Percentiles rank a stretch among this genome's conserved stretches.
Conservation (phyloP, 768 basidiomycete genomes). For the Lenzites betulinus region DNA sequence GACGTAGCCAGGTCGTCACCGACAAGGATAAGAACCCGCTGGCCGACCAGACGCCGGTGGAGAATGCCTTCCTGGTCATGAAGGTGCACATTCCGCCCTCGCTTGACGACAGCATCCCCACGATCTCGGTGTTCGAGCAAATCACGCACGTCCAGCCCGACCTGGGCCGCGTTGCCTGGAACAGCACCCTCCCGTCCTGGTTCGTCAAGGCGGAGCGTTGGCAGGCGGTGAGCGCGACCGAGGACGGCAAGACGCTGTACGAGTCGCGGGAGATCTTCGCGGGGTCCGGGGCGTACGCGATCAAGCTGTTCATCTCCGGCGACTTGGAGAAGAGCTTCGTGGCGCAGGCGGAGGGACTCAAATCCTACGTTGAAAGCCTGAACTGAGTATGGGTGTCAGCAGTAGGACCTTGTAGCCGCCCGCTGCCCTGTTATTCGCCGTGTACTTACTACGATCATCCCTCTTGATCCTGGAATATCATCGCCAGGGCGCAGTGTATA, state of each 20-base stretch:
- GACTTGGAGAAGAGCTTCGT: constrained; percentile 48
- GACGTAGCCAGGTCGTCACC: constrained; percentile 51
- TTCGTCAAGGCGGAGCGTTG: constrained; percentile 59
- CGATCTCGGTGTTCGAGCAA: constrained; percentile 45
- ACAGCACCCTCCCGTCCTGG: constrained; percentile 42
- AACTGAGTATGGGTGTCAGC: too few relatives aligned
- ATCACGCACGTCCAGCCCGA: constrained; percentile 56
- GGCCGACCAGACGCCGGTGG: constrained; percentile 49
- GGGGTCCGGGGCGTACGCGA: constrained; percentile 46
- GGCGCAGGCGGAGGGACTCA: constrained; percentile 61
- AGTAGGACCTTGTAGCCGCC: too few relatives aligned
- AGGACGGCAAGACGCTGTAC: constrained; percentile 60
- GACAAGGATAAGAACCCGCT: constrained; percentile 45
- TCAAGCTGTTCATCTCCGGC: constrained; percentile 45
- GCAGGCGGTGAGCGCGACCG: constrained; percentile 56
- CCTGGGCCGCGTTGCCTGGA: constrained; percentile 61
- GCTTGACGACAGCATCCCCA: constrained; percentile 6
- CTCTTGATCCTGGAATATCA: too few relatives aligned
- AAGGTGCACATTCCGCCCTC: constrained; percentile 61
- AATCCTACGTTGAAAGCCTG: constrained; percentile 46
- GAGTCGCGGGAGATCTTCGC: constrained; percentile 64
- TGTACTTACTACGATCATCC: too few relatives aligned
- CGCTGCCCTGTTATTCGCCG: too few relatives aligned
- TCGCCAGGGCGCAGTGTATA: too few relatives aligned
- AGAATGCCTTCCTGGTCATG: constrained; percentile 51